Evolutionary conservation across 2,329 filamentous ascomycete genomes (phyloP), one percentile per base, ranked within the genome.

Genomic region (Fusarium setosum): DNA sequence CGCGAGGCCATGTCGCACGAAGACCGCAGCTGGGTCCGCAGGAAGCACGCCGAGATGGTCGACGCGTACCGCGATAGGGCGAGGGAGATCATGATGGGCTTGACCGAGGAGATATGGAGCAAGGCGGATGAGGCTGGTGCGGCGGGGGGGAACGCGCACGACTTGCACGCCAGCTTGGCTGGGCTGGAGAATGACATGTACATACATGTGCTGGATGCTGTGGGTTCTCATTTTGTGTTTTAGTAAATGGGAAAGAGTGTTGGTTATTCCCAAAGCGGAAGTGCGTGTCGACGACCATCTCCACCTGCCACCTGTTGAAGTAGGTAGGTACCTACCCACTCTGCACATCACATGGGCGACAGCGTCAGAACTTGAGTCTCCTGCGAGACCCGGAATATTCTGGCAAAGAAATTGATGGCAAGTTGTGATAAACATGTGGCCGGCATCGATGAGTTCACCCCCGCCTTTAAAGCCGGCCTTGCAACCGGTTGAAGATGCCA

Each of bases 231-330:
- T 26, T 32, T 49, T 34, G 35, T 56, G n/a, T 23, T 35, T 56
- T 49, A 41, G 29, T 29, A 29, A 29, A 29, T 29, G 24, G 24
- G 24, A 29, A 29, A 26, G 20, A 20, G 38, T 21, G 18, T 17
- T n/a, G 17, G 5, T 32, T 41, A 52, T 53, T 53, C 49, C 49
- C 13, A 52, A 52, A 42, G 13, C 37, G 49, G 49, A 41, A 42
- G 37, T 52, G 37, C 49, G 50, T 23, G 26, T 26, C 50, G 35
- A n/a, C n/a, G n/a, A n/a, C n/a, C 38, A 37, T 24, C 26, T n/a
- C 37, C 50, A 23, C 76, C 12, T 70, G 74, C 21, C 26, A 29
- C 12, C 9, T 29, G 9, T 29, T 12, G 6, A 29, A 12, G 12
- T 29, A 12, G 26, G 12, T 29, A n/a, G n/a, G n/a, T 12, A 9